Base-by-base conservation (phyloP, 768 basidiomycete species). In the Xerocomellus amylosporus region DNA sequence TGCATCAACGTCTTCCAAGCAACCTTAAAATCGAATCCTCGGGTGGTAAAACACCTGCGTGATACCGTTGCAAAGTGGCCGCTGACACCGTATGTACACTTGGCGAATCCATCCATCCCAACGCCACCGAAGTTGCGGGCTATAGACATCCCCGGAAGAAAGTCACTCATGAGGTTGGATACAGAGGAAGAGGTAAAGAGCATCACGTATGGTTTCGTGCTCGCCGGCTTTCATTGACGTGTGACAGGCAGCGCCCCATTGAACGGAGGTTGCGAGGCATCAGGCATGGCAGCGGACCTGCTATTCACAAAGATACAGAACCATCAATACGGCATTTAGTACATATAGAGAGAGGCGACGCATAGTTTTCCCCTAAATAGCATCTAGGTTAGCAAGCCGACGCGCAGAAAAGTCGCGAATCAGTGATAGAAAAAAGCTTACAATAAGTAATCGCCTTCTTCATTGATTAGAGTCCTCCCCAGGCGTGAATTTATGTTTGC, bases 401-500 rank as follows among this genome's bases (percentile, higher is more conserved):
- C 46, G 12, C 50, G 5, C 20, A 31, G 8, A 42, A 45, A 42
- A 17, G 26, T 5, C 47, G 39, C 33, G 30, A 13, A 42, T 31
- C 37, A 33, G 39, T 9, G 43, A 42, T n/a, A 31, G 28, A 41
- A 36, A 30, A 22, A 17, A 10, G 19, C 66, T 51, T 13, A 58
- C 62, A 47, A 33, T 43, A 24, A 24, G 24, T 24, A 43, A 47
- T 46, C 45, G 22, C 39, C 49, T 52, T 40, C 47, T 36, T 67
- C 65, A 71, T 52, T 61, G 65, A 53, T 58, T 57, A 22, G 78
- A 71, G 10, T 83, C 86, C 8, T 82, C 82, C 33, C 56, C 64
- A 0, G 71, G 58, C 46, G 75, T 73, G 66, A 92, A 93, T 66
- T 90, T 91, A 71, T 92, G 90, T 65, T 92, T 93, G 58, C 75